A percentile compares a stretch with the other conserved stretches of the same genome.
Evolutionary conservation across 225 moss, liverwort and hornwort genomes (phyloP).

Genomic region (Polytrichum commune): DNA sequence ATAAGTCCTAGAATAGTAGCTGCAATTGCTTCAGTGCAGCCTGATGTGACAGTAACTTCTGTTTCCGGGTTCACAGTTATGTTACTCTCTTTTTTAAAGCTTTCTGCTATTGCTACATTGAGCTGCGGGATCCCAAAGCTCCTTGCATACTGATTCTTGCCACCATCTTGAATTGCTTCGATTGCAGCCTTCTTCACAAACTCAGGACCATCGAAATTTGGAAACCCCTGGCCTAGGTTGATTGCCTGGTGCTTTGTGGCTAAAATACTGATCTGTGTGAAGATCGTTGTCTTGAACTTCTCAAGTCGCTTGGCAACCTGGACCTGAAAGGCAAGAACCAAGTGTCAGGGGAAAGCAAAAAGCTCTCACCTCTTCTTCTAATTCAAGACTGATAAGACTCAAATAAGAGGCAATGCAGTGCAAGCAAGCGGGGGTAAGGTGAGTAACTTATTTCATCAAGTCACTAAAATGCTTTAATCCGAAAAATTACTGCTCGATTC

Average conservation of each 20-base stretch:
- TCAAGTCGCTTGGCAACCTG: constrained; percentile 84
- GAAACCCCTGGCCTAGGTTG: constrained; percentile 95
- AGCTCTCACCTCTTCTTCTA: background rate
- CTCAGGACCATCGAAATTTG: constrained; percentile 95
- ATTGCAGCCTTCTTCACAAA: constrained; percentile 94
- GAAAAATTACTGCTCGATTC: too few species aligned
- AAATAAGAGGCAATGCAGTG: background rate
- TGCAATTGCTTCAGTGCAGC: constrained; percentile 98
- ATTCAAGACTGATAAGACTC: background rate
- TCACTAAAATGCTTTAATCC: too few species aligned
- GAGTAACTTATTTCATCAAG: too few species aligned
- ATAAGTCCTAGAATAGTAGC: constrained; percentile 81
- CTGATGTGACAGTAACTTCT: constrained; percentile 90
- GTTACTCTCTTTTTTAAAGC: constrained; percentile 77
- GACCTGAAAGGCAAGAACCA: constrained; percentile 20
- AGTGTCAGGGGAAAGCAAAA: background rate
- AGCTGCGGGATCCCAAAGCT: constrained; percentile 74
- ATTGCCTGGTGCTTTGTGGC: constrained; percentile 87
- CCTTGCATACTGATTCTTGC: constrained; percentile 95
- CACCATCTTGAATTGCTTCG: constrained; percentile 68
- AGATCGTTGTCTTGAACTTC: constrained; percentile 85
- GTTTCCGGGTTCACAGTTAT: constrained; percentile 62
- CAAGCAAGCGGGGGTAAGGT: background rate
- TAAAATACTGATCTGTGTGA: constrained; percentile 85
- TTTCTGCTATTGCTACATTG: constrained; percentile 78